These are phyloP conservation scores for Apiospora rasikravindrae DNA, from an alignment of 2,329 filamentous ascomycete genomes.

Conservation along the genomic window DNA sequence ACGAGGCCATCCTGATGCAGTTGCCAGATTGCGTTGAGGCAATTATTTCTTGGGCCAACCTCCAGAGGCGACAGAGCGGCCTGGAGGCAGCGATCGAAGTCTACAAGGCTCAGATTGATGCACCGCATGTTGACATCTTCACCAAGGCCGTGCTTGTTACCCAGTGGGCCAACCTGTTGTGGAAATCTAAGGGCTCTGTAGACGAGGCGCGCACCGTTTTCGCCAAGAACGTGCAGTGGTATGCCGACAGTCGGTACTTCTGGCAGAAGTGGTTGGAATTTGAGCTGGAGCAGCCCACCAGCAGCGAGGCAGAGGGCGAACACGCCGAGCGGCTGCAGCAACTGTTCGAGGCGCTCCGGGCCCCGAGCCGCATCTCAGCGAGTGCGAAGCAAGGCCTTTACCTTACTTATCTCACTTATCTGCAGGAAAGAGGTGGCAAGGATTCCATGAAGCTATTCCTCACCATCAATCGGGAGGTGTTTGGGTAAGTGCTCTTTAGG, in stretches of 20 bases:
- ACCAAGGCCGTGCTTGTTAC: constrained; percentile 87
- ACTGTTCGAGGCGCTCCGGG: constrained; percentile 76
- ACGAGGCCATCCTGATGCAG: constrained; percentile 76
- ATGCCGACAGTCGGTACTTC: constrained; percentile 83
- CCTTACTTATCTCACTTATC: constrained; percentile 79
- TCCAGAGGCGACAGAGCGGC: constrained; percentile 82
- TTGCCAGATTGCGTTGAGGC: constrained; percentile 86
- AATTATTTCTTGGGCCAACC: constrained; percentile 85
- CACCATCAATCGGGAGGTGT: constrained; percentile 81
- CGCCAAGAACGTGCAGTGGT: constrained; percentile 80
- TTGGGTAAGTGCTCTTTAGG: constrained; percentile 65
- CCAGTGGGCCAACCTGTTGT: constrained; percentile 85
- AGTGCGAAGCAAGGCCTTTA: constrained; percentile 76
- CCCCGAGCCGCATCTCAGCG: constrained; percentile 66
- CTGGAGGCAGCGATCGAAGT: constrained; percentile 84
- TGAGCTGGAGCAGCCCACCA: constrained; percentile 82
- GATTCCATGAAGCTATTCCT: constrained; percentile 88
- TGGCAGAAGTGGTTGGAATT: constrained; percentile 91
- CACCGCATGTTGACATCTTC: constrained; percentile 71
- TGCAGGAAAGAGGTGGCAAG: constrained; percentile 82
- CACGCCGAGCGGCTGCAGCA: constrained; percentile 79
- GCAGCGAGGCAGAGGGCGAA: constrained; percentile 63
- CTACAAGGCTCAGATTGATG: constrained; percentile 81
- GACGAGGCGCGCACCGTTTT: constrained; percentile 86
- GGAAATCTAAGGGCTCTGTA: constrained; percentile 82